Evolutionary conservation across 2,329 filamentous ascomycete species (phyloP).

Genomic region (Ophiostoma tasmaniense): DNA sequence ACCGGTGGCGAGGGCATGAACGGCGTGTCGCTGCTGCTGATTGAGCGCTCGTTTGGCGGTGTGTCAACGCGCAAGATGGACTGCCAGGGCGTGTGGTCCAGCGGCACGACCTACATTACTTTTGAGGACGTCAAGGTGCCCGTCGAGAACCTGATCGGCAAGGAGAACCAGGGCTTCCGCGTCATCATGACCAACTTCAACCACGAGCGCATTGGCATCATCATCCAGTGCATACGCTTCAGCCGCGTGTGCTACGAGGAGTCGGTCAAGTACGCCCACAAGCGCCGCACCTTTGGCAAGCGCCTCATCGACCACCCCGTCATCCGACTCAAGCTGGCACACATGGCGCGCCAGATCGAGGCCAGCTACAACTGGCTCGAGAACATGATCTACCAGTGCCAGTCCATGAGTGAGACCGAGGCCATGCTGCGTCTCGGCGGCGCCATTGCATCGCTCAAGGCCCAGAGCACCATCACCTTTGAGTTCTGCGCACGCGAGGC

Average conservation of each 20-base stretch:
- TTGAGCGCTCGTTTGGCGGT: constrained; percentile 75
- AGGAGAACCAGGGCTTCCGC: constrained; percentile 97
- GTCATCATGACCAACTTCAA: constrained; percentile 99
- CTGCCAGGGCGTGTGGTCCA: constrained; percentile 94
- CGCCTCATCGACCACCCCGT: constrained; percentile 94
- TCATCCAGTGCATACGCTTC: constrained; percentile 95
- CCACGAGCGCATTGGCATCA: constrained; percentile 97
- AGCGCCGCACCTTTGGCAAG: constrained; percentile 94
- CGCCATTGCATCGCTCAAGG: constrained; percentile 88
- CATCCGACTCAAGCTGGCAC: constrained; percentile 92
- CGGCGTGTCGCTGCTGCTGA: constrained; percentile 81
- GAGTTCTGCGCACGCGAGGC: constrained; percentile 97
- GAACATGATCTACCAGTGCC: constrained; percentile 86
- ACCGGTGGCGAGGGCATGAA: constrained; percentile 88
- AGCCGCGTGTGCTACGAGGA: constrained; percentile 96
- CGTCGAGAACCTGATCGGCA: constrained; percentile 96
- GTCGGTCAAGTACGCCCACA: constrained; percentile 92
- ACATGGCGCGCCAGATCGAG: constrained; percentile 98
- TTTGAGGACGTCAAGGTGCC: constrained; percentile 99
- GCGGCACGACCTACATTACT: constrained; percentile 92
- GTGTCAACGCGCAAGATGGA: constrained; percentile 94
- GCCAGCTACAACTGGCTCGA: constrained; percentile 96
- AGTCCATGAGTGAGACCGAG: constrained; percentile 87
- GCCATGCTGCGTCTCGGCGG: constrained; percentile 94
- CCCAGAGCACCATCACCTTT: constrained; percentile 86